Evolutionary conservation across 2,329 filamentous ascomycete genomes (phyloP), one percentile per base, ranked within the genome.

Genomic region (Aureobasidium musti): DNA sequence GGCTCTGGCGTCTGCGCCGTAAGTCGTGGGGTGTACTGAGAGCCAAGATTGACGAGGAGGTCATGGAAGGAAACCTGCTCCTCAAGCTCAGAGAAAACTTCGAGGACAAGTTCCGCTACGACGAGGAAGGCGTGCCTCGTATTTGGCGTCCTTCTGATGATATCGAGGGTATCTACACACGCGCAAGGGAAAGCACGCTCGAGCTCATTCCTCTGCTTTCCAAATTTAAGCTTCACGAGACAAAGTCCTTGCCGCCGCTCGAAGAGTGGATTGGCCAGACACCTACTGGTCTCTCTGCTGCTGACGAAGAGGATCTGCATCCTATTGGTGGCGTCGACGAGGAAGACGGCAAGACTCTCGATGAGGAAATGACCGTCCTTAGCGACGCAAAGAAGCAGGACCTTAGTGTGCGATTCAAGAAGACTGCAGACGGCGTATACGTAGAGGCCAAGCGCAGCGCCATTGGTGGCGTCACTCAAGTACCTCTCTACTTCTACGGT

Each of bases 21-120:
- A 98, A 98, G 83, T 95, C 91, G 69, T 99, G 95, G 95, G 89
- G 89, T 47, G 93, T 94, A 17, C 83, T 99, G 68, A 87, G 91
- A 53, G 89, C 92, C 68, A 95, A 91, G 82, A 90, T 99, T 69
- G 94, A 98, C 41, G 95, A 99, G 75, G 95, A 99, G 79, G 91
- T 97, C 75, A 96, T 96, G 88, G 95, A 98, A 80, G 94, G 94
- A 73, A 99, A 98, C 75, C 88, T 99, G 64, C 82, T 98, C 39
- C 83, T 98, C 72, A 99, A 99, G 82, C 86, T 99, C 61, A 88
- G 95, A 41, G 95, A 99, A 78, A 98, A 97, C 81, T 99, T 99
- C 72, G 95, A 99, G 79, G 95, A 99, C 81, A 97, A 97, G 79
- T 99, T 99, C 85, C 89, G 95, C 70, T 99, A 99, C 74, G 95